These are phyloP conservation scores for Ophiostoma australiae DNA, from an alignment of 2,329 filamentous ascomycete species.

Conservation along the genomic window DNA sequence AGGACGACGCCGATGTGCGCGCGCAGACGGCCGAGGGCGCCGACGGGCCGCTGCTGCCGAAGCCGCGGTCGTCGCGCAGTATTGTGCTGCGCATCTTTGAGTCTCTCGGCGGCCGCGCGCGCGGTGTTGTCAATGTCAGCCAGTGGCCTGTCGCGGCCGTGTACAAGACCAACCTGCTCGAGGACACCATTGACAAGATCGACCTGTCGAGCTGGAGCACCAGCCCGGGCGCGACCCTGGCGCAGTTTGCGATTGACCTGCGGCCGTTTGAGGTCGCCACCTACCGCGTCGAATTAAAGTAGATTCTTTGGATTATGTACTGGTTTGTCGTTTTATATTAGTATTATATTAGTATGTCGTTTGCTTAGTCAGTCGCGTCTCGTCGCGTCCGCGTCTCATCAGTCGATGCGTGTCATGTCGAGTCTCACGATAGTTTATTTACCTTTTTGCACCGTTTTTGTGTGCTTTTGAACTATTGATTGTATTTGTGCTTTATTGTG, in stretches of 20 bases:
- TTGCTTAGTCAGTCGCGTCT: neutral
- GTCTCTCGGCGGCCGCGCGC: slow-evolving; percentile 73
- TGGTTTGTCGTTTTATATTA: neutral
- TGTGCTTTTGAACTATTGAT: neutral
- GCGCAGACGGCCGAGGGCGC: slow-evolving; percentile 43
- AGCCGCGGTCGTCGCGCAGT: slow-evolving; percentile 65
- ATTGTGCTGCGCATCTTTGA: slow-evolving; percentile 85
- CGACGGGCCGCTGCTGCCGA: slow-evolving; percentile 39
- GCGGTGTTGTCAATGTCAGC: slow-evolving; percentile 48
- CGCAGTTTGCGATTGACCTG: slow-evolving; percentile 55
- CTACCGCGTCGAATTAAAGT: slow-evolving; percentile 40
- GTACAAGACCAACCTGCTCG: slow-evolving; percentile 78
- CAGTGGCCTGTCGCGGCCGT: slow-evolving; percentile 69
- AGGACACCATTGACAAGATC: slow-evolving; percentile 74
- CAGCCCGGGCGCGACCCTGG: slow-evolving; percentile 28
- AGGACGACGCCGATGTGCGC: slow-evolving; percentile 73
- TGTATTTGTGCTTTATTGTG: neutral
- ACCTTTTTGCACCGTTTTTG: neutral
- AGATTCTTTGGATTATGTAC: neutral
- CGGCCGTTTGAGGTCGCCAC: slow-evolving; percentile 83
- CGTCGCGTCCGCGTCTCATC: neutral
- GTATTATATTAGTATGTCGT: too few relatives aligned
- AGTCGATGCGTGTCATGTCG: neutral
- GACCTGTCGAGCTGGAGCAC: slow-evolving; percentile 41
- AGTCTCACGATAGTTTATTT: neutral